Base-by-base conservation (phyloP, 116 monocot species). In the Trichopus zeylanicus region DNA sequence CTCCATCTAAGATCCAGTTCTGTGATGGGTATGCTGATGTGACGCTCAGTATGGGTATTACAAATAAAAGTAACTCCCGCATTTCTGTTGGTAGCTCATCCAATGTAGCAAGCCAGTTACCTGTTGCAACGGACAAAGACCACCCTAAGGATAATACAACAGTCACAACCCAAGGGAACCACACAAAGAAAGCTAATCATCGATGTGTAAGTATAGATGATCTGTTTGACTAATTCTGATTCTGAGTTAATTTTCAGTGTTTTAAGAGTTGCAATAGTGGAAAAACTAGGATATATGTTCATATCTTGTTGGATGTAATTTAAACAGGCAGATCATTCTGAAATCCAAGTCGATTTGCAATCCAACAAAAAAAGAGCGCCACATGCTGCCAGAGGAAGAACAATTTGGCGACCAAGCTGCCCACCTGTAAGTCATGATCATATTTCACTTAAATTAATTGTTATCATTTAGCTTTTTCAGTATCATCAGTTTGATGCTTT, bases 321-420 rank as follows among this genome's bases (percentile, higher is more conserved):
- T 26, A 9, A 53, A 53, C 27, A 53, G 53, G 59, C 20, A 39
- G 42, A 39, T 0, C 59, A 59, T 13, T 11, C 21, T 39, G 59
- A 59, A 24, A 6, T 42, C 26, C 42, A 6, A 20, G 19, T 33
- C 2, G 28, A 53, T 26, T 21, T 39, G 34, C 59, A 59, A 33
- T 33, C 35, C 15, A 8, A 1, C 12, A 26, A 59, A 59, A 23
- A 59, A 7, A 57, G 19, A 4, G 29, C n/a, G 34, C 1, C 21
- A 21, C 7, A 35, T 13, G 16, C 10, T 31, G 29, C 10, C n/a
- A 4, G 31, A 19, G 5, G 22, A 16, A 31, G 3, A 10, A 51
- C 19, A 20, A 24, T 34, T 19, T 33, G 38, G 21, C 7, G 38
- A 16, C 26, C 38, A 42, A 59, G 24, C 59, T 59, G 42, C 11